Evolutionary conservation across 2,329 filamentous ascomycete species (phyloP).

Genomic region (Helotiales sp.): DNA sequence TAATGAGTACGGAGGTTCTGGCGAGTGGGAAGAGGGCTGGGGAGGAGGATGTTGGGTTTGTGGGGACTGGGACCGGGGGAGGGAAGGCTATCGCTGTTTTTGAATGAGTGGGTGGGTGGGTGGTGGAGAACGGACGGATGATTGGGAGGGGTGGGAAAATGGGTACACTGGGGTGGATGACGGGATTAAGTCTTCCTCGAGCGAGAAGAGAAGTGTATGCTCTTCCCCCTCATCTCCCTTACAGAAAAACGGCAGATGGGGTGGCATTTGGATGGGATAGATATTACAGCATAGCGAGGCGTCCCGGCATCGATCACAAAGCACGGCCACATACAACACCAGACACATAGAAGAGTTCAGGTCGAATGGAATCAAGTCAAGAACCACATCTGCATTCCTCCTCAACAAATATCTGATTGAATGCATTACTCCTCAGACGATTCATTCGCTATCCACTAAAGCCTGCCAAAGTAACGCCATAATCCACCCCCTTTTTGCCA

Average conservation of each 20-base stretch:
- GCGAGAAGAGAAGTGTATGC: too few relatives aligned
- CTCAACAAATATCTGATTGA: not conserved
- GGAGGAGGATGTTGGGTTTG: constrained; percentile 42
- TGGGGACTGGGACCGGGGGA: constrained; percentile 15
- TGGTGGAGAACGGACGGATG: constrained; percentile 24
- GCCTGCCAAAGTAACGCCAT: constrained; percentile 10
- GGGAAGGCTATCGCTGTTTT: constrained; percentile 38
- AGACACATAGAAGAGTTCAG: too few relatives aligned
- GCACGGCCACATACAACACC: too few relatives aligned
- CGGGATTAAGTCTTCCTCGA: too few relatives aligned
- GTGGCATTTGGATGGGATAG: too few relatives aligned
- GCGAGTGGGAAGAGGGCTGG: constrained; percentile 38
- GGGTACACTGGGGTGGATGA: too few relatives aligned
- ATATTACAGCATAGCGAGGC: not conserved
- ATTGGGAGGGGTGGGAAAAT: not conserved
- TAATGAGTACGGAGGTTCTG: constrained; percentile 64
- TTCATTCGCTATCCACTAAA: constrained; percentile 1
- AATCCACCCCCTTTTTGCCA: constrained; percentile 5
- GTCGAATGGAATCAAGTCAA: not conserved
- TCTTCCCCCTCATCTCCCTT: too few relatives aligned
- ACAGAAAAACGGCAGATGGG: too few relatives aligned
- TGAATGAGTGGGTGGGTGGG: constrained; percentile 43
- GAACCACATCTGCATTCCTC: not conserved
- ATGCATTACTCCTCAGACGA: not conserved
- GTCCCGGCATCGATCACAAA: not conserved